Conservation (phyloP, 257 asterid genomes). For the Forsythia suspensa region DNA sequence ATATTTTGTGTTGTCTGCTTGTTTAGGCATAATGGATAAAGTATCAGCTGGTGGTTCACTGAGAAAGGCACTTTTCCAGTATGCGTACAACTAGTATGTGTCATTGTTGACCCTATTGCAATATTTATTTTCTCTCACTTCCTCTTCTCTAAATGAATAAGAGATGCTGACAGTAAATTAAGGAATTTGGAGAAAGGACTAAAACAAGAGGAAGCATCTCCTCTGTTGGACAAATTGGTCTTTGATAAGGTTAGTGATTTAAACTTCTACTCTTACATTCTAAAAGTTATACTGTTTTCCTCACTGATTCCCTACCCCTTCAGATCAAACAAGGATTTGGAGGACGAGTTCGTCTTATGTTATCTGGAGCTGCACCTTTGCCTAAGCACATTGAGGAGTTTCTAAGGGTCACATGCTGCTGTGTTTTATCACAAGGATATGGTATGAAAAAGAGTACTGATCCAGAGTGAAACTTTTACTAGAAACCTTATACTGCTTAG, state of each 20-base stretch:
- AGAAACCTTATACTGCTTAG: background rate
- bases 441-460: conserved; percentile 39
- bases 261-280: background rate
- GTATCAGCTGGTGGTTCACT: conserved; percentile 72
- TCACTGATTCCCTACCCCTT: background rate
- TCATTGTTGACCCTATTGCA: background rate
- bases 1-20: conserved; percentile 9
- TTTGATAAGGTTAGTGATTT: conserved; percentile 63
- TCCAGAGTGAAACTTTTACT: background rate
- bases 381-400: conserved; percentile 88
- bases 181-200: conserved; percentile 82
- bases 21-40: conserved; percentile 67
- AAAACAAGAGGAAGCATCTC: conserved; percentile 85
- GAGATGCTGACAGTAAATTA: conserved; percentile 54
- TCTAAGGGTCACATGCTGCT: conserved; percentile 84
- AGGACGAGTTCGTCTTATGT: conserved; percentile 85
- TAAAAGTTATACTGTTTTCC: background rate
- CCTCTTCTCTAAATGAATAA: background rate
- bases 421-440: conserved; percentile 82
- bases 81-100: conserved; percentile 80
- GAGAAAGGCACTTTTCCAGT: conserved; percentile 69
- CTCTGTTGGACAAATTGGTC: conserved; percentile 73
- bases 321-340: conserved; percentile 91
- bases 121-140: background rate
- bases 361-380: conserved; percentile 95